Evolutionary conservation across 257 asterid genomes (phyloP).

Genomic region (Sherardia arvensis): DNA sequence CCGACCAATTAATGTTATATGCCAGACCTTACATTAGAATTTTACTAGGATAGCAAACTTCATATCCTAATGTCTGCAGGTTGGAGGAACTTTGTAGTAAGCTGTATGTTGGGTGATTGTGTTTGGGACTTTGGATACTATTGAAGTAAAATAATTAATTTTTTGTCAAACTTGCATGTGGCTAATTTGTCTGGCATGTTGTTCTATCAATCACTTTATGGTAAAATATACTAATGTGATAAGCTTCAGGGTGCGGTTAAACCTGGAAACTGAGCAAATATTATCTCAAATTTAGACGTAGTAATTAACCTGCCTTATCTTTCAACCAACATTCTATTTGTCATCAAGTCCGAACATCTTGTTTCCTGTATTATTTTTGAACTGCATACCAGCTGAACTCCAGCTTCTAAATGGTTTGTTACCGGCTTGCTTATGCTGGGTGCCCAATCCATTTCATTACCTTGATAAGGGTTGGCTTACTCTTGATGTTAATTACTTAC

Average conservation of each 20-base stretch:
- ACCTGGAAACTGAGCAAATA: background rate
- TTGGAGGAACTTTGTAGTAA: background rate
- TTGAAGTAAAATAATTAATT: background rate
- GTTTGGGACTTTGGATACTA: background rate
- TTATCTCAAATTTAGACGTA: background rate
- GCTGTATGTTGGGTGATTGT: background rate
- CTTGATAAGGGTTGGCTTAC: background rate
- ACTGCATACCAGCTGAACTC: constrained; percentile 1
- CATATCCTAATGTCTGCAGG: background rate
- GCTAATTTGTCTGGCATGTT: background rate
- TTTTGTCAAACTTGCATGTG: background rate
- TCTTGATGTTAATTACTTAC: background rate
- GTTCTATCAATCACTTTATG: background rate
- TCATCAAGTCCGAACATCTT: background rate
- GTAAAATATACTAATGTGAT: background rate
- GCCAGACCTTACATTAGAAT: background rate
- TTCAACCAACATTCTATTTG: background rate
- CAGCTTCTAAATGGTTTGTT: background rate
- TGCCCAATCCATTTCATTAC: background rate
- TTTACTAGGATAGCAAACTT: no score
- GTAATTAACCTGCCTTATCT: background rate
- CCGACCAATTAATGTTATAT: background rate
- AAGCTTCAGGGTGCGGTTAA: background rate
- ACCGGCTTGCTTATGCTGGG: background rate
- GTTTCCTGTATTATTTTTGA: background rate